These are phyloP conservation scores for Excoecaria cochinchinensis DNA, from an alignment of 345 rosid genomes.

Conservation along the genomic window DNA sequence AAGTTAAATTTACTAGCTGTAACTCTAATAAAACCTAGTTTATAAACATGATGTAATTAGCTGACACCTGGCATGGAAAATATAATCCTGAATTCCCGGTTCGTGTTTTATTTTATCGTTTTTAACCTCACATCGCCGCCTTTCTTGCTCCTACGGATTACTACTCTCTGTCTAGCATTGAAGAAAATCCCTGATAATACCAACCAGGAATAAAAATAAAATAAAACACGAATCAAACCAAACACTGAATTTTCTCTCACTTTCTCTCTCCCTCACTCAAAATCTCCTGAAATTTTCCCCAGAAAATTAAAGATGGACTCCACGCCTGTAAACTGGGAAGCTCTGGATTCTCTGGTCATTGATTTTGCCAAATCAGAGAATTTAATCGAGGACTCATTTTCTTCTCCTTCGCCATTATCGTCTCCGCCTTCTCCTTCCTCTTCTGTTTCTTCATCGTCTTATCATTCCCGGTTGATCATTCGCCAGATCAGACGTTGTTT, in stretches of 20 bases:
- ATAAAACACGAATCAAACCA: background rate
- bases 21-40: background rate
- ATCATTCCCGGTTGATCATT: constrained; percentile 66
- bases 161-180: background rate
- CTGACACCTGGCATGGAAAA: constrained; percentile 15
- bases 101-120: background rate
- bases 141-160: background rate
- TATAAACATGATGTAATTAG: background rate
- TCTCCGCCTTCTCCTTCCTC: constrained; percentile 50
- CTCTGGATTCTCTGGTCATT: constrained; percentile 74
- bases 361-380: constrained; percentile 88
- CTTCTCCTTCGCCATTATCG: constrained; percentile 37
- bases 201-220: background rate
- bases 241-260: background rate
- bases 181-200: background rate
- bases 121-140: constrained; percentile 34
- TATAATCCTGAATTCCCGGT: background rate
- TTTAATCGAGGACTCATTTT: constrained; percentile 51
- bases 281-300: constrained; percentile 7
- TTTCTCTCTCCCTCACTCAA: background rate
- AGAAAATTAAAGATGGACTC: constrained; percentile 51
- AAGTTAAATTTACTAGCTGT: background rate
- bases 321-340: constrained; percentile 81
- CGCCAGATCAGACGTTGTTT: constrained; percentile 70
- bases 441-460: constrained; percentile 62